Base-by-base conservation (phyloP, 2,329 filamentous ascomycete genomes). In the Periconia sp. region DNA sequence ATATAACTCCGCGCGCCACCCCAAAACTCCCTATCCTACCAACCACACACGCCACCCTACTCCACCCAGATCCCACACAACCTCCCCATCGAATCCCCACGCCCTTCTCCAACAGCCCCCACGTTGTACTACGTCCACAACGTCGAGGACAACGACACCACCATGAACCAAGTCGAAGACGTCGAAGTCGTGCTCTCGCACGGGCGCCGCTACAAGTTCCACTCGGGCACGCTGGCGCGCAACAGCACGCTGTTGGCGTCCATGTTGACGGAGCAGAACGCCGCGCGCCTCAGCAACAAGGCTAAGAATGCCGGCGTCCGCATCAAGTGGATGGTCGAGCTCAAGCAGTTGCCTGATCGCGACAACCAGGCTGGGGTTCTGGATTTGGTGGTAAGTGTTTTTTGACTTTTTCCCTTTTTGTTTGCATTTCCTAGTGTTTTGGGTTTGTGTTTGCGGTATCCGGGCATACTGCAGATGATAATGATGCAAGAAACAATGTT, bases 161-260 rank as follows among this genome's bases (percentile, higher is more conserved):
- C n/a, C 3, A 71, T 70, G 67, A 64, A 71, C 35, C 66, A 70
- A 56, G 56, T 61, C n/a, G 68, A 72, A 52, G 71, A 74, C 35
- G 70, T 74, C 10, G 60, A 66, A 40, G 50, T 75, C 30, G 57
- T 68, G 13, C 66, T 75, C 18, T 57, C 65, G 15, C 63, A 67
- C 37, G 52, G 66, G 15, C 62, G 60, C 17, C 59, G 56, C 41
- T 70, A 72, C 56, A 63, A 63, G 27, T 70, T 74, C 23, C 72
- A 75, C 52, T 64, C 71, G 8, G 65, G 67, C 43, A 68, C 68
- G 13, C 59, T 75, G 6, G 67, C 68, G 18, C 64, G 71, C 41
- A 68, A 61, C 57, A 68, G 62, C 2, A 64, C 66, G 1, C 59
- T 69, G 17, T 68, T 75, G 45, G 60, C 63, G 0, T 57, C 63